Percentiles rank a stretch among this genome's conserved stretches.
These are phyloP conservation scores for Cryptosporidium meleagridis DNA, from an alignment of 169 alveolate genomes.

Conservation along the genomic window DNA sequence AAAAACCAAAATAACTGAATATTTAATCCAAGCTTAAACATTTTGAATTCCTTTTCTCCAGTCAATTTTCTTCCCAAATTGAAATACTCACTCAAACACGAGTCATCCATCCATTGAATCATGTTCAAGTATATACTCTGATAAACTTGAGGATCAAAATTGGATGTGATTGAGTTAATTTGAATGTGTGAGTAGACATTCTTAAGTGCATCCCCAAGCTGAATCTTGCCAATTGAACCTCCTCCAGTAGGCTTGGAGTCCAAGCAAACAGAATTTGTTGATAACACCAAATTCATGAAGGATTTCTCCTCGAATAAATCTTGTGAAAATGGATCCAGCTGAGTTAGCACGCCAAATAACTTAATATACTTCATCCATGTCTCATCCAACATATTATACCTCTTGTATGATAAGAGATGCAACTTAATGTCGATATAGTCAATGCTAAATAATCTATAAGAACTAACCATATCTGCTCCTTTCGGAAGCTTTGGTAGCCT, in stretches of 20 bases:
- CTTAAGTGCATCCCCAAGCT: constrained; percentile 14
- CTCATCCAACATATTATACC: constrained; percentile 69
- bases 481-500: constrained; percentile 10
- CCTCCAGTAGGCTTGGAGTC: constrained; percentile 30
- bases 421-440: constrained; percentile 46
- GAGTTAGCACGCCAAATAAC: constrained; percentile 29
- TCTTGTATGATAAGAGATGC: constrained; percentile 33
- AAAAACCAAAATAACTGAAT: constrained; percentile 60
- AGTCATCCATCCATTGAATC: constrained; percentile 6
- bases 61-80: constrained; percentile 12
- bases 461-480: constrained; percentile 14
- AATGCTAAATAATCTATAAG: constrained; percentile 35
- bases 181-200: constrained; percentile 26
- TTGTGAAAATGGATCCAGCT: constrained; percentile 24
- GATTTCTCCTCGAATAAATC: constrained; percentile 58
- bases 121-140: constrained; percentile 23
- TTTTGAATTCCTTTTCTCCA: constrained; percentile 30
- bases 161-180: constrained; percentile 21
- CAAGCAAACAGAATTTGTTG: constrained; percentile 55
- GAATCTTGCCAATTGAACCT: constrained; percentile 1
- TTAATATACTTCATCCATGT: constrained; percentile 67
- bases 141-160: constrained; percentile 45
- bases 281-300: constrained; percentile 47
- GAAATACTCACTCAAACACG: constrained; percentile 19
- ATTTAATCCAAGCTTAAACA: constrained; percentile 31